Percentiles rank a stretch among this genome's conserved stretches.
Evolutionary conservation across 176 grass and related monocot genomes (phyloP).

Genomic region (Metroxylon sagu): DNA sequence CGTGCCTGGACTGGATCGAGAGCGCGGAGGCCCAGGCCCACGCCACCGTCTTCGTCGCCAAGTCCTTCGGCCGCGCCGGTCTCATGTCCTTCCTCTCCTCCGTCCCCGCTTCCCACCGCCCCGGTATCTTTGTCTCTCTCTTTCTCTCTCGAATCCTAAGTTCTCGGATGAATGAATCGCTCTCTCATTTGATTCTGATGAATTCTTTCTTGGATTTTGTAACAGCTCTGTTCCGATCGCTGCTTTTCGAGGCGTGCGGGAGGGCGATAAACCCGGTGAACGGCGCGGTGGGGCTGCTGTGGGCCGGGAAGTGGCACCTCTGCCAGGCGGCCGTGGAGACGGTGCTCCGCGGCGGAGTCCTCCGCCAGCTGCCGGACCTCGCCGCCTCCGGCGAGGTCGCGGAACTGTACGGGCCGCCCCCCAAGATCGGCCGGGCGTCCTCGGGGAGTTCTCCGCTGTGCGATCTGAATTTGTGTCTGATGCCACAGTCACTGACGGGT

Average conservation of each 20-base stretch:
- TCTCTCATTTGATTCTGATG: too few relatives aligned
- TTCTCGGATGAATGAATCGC: too few relatives aligned
- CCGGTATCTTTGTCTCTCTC: constrained; percentile 3
- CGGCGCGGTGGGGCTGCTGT: constrained; percentile 68
- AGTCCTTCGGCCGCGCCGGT: constrained; percentile 86
- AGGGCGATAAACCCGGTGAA: constrained; percentile 72
- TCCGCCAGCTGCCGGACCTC: constrained; percentile 33
- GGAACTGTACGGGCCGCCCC: constrained; percentile 30
- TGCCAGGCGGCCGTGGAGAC: constrained; percentile 67
- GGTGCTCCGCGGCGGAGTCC: constrained; percentile 48
- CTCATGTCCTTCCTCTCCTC: constrained; percentile 63
- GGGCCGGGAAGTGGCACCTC: constrained; percentile 71
- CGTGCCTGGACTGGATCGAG: constrained; percentile 77
- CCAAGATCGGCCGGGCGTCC: constrained; percentile 20
- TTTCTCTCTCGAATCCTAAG: not conserved
- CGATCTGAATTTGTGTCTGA: constrained; percentile 63
- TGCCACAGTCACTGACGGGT: constrained; percentile 11
- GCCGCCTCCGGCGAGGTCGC: constrained; percentile 28
- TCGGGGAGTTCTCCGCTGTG: constrained; percentile 18
- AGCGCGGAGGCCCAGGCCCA: constrained; percentile 56
- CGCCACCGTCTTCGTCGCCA: constrained; percentile 89
- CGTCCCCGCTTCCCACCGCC: constrained; percentile 47
- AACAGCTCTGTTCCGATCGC: constrained; percentile 58
- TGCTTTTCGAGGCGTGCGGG: constrained; percentile 76
- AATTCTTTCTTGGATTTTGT: not conserved